Conservation (phyloP, 148 eudicot genomes). For the Talinum fruticosum region DNA sequence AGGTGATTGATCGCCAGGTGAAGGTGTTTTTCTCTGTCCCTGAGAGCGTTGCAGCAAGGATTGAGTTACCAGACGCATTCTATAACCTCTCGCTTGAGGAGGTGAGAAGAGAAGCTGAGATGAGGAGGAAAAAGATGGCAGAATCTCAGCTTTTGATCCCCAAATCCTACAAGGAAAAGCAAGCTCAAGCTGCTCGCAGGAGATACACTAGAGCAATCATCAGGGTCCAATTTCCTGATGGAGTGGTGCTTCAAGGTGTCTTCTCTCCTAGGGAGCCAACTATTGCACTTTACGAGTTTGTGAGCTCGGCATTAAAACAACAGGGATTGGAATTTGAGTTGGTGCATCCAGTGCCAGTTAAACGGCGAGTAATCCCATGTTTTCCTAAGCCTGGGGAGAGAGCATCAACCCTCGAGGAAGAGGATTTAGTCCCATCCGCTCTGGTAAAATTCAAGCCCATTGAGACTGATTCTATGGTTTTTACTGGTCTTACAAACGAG, state of each 20-base stretch:
- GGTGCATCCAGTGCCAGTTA: slow-evolving; percentile 61
- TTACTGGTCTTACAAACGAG: slow-evolving; percentile 81
- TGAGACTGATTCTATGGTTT: slow-evolving; percentile 71
- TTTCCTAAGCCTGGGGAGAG: slow-evolving; percentile 57
- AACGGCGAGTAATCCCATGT: slow-evolving; percentile 73
- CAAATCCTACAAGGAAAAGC: slow-evolving; percentile 82
- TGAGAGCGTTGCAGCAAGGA: slow-evolving; percentile 77
- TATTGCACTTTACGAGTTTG: slow-evolving; percentile 73
- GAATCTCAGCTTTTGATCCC: slow-evolving; percentile 90
- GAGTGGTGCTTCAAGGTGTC: slow-evolving; percentile 92
- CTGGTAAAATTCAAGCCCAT: slow-evolving; percentile 75
- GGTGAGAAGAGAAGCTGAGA: slow-evolving; percentile 79
- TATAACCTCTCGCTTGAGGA: slow-evolving; percentile 69
- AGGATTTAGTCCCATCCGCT: slow-evolving; percentile 82
- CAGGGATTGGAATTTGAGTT: slow-evolving; percentile 84
- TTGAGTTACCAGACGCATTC: slow-evolving; percentile 87
- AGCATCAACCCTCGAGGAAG: slow-evolving; percentile 60
- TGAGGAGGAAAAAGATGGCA: slow-evolving; percentile 68
- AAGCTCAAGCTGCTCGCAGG: slow-evolving; percentile 76
- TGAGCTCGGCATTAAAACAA: slow-evolving; percentile 69
- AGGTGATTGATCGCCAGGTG: slow-evolving; percentile 56
- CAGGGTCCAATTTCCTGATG: slow-evolving; percentile 91
- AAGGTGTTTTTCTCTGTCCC: slow-evolving; percentile 83
- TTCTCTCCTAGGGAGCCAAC: slow-evolving; percentile 78
- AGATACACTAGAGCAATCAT: slow-evolving; percentile 61